Conservation (phyloP, 2,329 filamentous ascomycete genomes). For the Colletotrichum paranaense region DNA sequence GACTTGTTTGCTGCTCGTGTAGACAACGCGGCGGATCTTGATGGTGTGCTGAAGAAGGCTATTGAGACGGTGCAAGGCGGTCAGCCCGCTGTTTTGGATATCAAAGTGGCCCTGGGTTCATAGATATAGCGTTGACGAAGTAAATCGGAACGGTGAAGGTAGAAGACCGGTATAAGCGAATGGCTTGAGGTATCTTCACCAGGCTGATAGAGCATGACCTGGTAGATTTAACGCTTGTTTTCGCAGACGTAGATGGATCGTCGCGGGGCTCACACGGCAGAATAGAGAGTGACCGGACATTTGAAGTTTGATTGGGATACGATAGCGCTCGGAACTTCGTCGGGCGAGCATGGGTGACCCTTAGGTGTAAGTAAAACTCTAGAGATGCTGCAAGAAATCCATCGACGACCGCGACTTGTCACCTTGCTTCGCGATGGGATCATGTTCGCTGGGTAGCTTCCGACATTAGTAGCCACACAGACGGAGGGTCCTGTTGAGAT, state of each 20-base stretch:
- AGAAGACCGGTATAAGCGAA: background rate
- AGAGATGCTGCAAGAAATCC: background rate
- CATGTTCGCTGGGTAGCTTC: background rate
- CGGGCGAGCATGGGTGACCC: constrained; percentile 9
- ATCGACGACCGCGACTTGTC: background rate
- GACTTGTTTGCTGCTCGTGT: constrained; percentile 62
- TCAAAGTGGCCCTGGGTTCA: constrained; percentile 60
- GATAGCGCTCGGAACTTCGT: background rate
- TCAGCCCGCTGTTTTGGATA: constrained; percentile 64
- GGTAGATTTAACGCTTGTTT: background rate
- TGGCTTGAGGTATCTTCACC: background rate
- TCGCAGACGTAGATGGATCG: background rate
- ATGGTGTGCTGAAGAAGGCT: constrained; percentile 58
- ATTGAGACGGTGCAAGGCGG: constrained; percentile 63
- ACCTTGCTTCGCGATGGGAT: background rate
- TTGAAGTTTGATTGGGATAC: background rate
- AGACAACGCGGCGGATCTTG: constrained; percentile 57
- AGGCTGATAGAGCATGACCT: background rate
- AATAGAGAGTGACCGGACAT: constrained; percentile 14
- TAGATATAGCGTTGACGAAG: constrained; percentile 38
- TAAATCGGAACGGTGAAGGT: too few species aligned
- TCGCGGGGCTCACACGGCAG: background rate
- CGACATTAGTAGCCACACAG: background rate
- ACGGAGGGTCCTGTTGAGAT: too few species aligned
- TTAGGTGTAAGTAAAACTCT: background rate